A percentile compares a stretch with the other conserved stretches of the same genome.
Conservation (phyloP, 2,329 filamentous ascomycete species). For the Scolecobasidium constrictum region DNA sequence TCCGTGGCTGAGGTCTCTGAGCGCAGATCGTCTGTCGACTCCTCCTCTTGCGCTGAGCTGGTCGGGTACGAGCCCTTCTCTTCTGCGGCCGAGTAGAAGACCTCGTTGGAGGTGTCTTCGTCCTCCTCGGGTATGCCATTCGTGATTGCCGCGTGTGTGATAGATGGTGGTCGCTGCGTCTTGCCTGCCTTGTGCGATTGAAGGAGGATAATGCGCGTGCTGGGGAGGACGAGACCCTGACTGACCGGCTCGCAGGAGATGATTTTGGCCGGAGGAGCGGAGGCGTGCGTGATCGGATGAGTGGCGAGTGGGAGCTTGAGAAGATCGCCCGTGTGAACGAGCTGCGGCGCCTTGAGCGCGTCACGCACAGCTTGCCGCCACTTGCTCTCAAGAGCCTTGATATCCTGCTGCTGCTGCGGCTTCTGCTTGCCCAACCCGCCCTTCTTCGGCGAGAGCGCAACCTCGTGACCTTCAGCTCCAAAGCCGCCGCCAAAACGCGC, state of each 20-base stretch:
- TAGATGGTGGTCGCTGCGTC: constrained; percentile 27
- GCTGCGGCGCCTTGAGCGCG: constrained; percentile 58
- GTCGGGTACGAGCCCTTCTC: constrained; percentile 39
- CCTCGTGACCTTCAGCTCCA: constrained; percentile 9
- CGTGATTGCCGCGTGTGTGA: constrained; percentile 38
- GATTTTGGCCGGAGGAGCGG: constrained; percentile 75
- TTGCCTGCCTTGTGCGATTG: constrained; percentile 39
- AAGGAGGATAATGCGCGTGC: constrained; percentile 75
- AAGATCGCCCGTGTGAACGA: constrained; percentile 77
- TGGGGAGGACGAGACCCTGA: constrained; percentile 67
- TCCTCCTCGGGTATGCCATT: constrained; percentile 50
- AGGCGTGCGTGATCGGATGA: constrained; percentile 77
- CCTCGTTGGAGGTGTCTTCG: constrained; percentile 78
- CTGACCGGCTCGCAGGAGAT: constrained; percentile 90
- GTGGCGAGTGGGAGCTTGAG: constrained; percentile 65
- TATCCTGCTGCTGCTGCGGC: background rate
- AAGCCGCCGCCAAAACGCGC: constrained; percentile 66
- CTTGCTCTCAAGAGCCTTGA: constrained; percentile 18
- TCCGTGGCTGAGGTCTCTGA: constrained; percentile 52
- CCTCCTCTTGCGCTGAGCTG: constrained; percentile 26
- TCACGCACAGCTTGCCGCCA: constrained; percentile 48
- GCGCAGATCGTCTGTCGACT: constrained; percentile 32
- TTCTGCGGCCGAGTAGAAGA: constrained; percentile 87
- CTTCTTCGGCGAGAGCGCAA: constrained; percentile 17
- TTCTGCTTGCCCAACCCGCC: constrained; percentile 21